Evolutionary conservation across 1,139 yeast species (phyloP).

Genomic region (Suhomyces kunorum): DNA sequence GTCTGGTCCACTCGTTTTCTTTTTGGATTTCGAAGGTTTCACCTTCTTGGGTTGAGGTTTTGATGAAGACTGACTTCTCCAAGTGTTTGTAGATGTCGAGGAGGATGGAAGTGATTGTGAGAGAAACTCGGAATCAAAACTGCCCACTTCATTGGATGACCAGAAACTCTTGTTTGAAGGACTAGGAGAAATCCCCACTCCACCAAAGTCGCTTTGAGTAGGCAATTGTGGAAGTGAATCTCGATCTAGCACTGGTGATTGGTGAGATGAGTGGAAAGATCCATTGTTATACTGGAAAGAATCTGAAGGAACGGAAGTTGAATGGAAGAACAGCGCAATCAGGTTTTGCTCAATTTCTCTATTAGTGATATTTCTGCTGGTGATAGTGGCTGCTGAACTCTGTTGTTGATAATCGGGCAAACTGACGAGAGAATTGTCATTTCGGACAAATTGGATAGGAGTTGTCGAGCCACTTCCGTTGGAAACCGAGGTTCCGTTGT

Average conservation of each 20-base stretch:
- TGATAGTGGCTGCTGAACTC: background rate
- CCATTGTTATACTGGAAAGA: constrained; percentile 14
- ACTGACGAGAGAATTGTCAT: constrained; percentile 28
- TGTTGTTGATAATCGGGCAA: constrained; percentile 24
- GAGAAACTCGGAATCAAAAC: constrained; percentile 6
- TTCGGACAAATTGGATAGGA: constrained; percentile 22
- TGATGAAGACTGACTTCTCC: constrained; percentile 7
- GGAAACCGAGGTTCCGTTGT: constrained; percentile 13
- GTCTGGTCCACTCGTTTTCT: constrained; percentile 8
- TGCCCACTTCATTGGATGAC: background rate
- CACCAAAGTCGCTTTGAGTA: constrained; percentile 4
- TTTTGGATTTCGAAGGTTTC: constrained; percentile 15
- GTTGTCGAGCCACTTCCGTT: constrained; percentile 16
- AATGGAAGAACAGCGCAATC: constrained; percentile 8
- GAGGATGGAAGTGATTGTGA: constrained; percentile 17
- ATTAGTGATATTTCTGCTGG: constrained; percentile 15
- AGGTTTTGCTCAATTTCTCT: constrained; percentile 22
- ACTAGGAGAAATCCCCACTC: background rate
- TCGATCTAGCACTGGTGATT: constrained; percentile 12
- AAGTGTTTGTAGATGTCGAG: constrained; percentile 9
- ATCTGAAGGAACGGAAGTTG: constrained; percentile 12
- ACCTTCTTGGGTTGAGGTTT: constrained; percentile 15
- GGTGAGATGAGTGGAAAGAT: constrained; percentile 12
- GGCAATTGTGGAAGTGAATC: constrained; percentile 10
- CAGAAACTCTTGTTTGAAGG: background rate